Conservation (phyloP, 2,329 filamentous ascomycete species). For the Hypomyces perniciosus region DNA sequence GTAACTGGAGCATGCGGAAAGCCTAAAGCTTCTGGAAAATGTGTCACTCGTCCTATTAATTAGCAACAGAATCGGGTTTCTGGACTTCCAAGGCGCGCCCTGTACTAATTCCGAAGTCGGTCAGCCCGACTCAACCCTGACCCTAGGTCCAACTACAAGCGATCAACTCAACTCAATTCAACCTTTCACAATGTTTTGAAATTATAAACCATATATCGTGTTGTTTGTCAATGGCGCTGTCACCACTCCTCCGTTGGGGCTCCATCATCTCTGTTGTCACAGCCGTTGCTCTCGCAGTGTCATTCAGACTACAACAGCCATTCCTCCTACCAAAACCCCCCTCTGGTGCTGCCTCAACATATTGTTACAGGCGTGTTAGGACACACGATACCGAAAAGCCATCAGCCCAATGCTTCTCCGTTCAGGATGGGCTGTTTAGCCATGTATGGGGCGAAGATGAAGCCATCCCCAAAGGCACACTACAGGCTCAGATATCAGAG, state of each 20-base stretch:
- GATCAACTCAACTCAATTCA: too few relatives aligned
- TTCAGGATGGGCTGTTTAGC: slow-evolving; percentile 45
- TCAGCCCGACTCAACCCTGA: too few relatives aligned
- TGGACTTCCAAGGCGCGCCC: too few relatives aligned
- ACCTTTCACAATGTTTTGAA: too few relatives aligned
- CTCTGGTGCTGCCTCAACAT: slow-evolving; percentile 16
- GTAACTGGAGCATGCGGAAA: too few relatives aligned
- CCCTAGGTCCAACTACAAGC: too few relatives aligned
- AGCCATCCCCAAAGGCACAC: slow-evolving; percentile 23
- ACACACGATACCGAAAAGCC: slow-evolving; percentile 32
- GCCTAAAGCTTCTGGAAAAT: too few relatives aligned
- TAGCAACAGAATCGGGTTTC: too few relatives aligned
- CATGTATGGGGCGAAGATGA: slow-evolving; percentile 37
- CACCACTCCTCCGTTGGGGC: slow-evolving; percentile 24
- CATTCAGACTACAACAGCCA: slow-evolving; percentile 23
- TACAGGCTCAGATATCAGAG: slow-evolving; percentile 16
- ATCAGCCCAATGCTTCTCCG: slow-evolving; percentile 49
- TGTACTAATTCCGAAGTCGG: too few relatives aligned
- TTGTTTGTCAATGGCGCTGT: slow-evolving; percentile 2
- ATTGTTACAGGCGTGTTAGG: slow-evolving; percentile 36
- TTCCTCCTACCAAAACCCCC: slow-evolving; percentile 14
- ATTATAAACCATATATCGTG: too few relatives aligned
- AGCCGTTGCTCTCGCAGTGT: slow-evolving; percentile 28
- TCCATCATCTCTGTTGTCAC: slow-evolving; percentile 24
- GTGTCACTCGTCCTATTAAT: too few relatives aligned